A percentile compares a stretch with the other conserved stretches of the same genome.
These are phyloP conservation scores for Phytophthora agathidicida DNA, from an alignment of 352 stramenopile genomes.

Conservation along the genomic window DNA sequence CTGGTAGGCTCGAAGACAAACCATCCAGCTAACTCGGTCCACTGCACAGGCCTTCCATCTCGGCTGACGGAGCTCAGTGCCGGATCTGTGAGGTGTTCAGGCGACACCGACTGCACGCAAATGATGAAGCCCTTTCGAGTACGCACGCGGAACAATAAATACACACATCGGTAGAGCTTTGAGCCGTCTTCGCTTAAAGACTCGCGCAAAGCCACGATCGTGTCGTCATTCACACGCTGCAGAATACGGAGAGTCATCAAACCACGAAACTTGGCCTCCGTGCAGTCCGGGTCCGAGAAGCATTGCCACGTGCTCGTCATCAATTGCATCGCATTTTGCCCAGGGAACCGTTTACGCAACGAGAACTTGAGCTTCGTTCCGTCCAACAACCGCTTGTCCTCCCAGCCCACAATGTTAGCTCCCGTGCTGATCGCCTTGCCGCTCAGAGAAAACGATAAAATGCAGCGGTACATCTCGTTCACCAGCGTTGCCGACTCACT, in stretches of 20 bases:
- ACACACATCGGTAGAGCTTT: slow-evolving; percentile 68
- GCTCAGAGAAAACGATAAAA: slow-evolving; percentile 61
- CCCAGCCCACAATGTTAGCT: slow-evolving; percentile 64
- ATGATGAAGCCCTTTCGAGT: slow-evolving; percentile 70
- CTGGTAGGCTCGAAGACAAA: slow-evolving; percentile 64
- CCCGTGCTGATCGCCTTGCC: slow-evolving; percentile 54
- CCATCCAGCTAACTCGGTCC: slow-evolving; percentile 73
- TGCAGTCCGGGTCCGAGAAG: slow-evolving; percentile 67
- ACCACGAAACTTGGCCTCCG: slow-evolving; percentile 62
- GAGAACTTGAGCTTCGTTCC: slow-evolving; percentile 67
- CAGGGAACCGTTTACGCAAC: slow-evolving; percentile 60
- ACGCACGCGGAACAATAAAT: slow-evolving; percentile 75
- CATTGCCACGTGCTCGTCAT: slow-evolving; percentile 76
- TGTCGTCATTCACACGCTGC: slow-evolving; percentile 77
- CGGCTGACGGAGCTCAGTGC: slow-evolving; percentile 27
- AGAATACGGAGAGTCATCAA: slow-evolving; percentile 65
- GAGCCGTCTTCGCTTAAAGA: slow-evolving; percentile 42
- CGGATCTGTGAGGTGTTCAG: slow-evolving; percentile 34
- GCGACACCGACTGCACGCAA: slow-evolving; percentile 61
- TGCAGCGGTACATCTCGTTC: slow-evolving; percentile 51
- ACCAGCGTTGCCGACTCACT: slow-evolving; percentile 42
- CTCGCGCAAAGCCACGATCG: slow-evolving; percentile 69
- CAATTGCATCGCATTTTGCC: slow-evolving; percentile 42
- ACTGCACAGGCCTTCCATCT: slow-evolving; percentile 58
- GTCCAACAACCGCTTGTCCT: slow-evolving; percentile 66